Evolutionary conservation across 768 basidiomycete species (phyloP).

Genomic region (Boletus pseudopeckii): DNA sequence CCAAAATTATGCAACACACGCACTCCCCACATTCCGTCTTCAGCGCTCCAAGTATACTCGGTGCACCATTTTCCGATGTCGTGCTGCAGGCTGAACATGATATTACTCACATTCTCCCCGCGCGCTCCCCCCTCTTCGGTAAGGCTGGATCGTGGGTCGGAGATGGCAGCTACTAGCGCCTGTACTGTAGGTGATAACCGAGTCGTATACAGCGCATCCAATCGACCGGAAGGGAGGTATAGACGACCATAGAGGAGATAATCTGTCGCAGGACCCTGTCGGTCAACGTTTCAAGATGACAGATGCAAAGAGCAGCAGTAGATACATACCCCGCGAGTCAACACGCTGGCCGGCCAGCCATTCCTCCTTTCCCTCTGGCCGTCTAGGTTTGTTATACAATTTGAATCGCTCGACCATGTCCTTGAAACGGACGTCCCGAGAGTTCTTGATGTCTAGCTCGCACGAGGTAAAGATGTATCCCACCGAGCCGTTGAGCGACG

Average conservation of each 20-base stretch:
- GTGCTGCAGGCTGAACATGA: constrained; percentile 86
- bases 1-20: constrained; percentile 92
- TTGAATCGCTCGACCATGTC: constrained; percentile 88
- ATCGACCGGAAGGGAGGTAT: constrained; percentile 81
- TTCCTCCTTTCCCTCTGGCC: constrained; percentile 75
- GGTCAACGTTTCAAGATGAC: constrained; percentile 21
- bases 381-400: constrained; percentile 75
- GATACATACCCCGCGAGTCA: constrained; percentile 63
- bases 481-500: constrained; percentile 87
- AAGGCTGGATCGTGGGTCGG: constrained; percentile 61
- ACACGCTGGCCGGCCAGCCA: constrained; percentile 80
- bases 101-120: constrained; percentile 56
- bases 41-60: constrained; percentile 92
- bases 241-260: constrained; percentile 92
- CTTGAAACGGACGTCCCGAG: constrained; percentile 74
- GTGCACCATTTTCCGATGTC: constrained; percentile 90
- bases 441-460: constrained; percentile 67
- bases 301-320: background rate
- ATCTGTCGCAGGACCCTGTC: constrained; percentile 46
- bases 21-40: constrained; percentile 91
- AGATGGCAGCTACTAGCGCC: constrained; percentile 80
- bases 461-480: constrained; percentile 94
- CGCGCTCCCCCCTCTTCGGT: constrained; percentile 38
- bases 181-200: constrained; percentile 78
- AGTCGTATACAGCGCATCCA: constrained; percentile 88